Evolutionary conservation across 2,329 filamentous ascomycete species (phyloP), one percentile per base, ranked within the genome.

Genomic region (Hirsutella minnesotensis): DNA sequence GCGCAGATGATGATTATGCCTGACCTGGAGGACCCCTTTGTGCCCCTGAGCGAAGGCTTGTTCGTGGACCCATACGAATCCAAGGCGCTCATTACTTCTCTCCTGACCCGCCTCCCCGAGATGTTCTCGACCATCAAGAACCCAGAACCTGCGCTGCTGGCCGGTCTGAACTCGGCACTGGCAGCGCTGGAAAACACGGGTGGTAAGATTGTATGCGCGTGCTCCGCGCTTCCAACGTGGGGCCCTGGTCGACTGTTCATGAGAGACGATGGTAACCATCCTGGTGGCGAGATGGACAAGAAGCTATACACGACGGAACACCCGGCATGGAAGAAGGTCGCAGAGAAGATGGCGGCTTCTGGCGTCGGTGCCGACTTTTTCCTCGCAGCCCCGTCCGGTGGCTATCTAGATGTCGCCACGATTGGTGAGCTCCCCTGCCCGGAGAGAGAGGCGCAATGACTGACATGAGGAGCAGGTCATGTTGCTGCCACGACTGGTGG

Each of bases 1-100:
- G 87, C 92, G 9, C 92, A 98, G 58, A 95, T 98, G 87, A 79
- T 98, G 70, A 89, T 98, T 40, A 95, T 98, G 86, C 86, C 92
- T 3, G 92, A 98, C 58, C 75, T 98, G 39, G 89, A 96, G 55
- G 92, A 98, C 51, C 92, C 92, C 0, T 98, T 98, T 59, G 80
- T 96, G 15, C 89, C 92, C 3, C 70, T 98, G 16, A 87, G 85
- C 49, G 85, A 94, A 45, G 89, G 90, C 15, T 72, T 98, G 9
- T 96, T 96, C 60, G 90, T 96, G 15, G 90, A 98, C 60, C 88
- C 92, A 2, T 81, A 88, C 53, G 86, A 95, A 60, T 92, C 87
- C 38, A 90, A 83, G 70, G 69, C 79, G 20, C 81, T 94, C 55
- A 95, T 98, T 55, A 84, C 80, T 3, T 83, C 83, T n/a, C 74